A percentile compares a stretch with the other conserved stretches of the same genome.
Conservation (phyloP, 1,139 yeast genomes). For the Citeromyces siamensis region DNA sequence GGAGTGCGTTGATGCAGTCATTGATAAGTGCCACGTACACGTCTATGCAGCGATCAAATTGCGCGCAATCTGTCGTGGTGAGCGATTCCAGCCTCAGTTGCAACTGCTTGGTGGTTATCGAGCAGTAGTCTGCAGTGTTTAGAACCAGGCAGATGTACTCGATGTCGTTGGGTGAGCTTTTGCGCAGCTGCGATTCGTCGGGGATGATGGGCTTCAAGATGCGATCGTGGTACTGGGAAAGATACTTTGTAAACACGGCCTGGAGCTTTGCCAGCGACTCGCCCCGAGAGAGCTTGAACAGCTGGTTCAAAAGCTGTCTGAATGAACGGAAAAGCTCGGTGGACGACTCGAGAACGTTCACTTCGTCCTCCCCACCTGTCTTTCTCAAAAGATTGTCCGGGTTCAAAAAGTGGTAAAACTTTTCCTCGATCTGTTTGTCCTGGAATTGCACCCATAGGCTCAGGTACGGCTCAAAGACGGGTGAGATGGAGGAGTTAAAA, state of each 20-base stretch:
- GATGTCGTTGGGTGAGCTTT: constrained; percentile 36
- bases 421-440: constrained; percentile 46
- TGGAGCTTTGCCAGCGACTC: constrained; percentile 54
- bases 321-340: constrained; percentile 77
- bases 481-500: constrained; percentile 9
- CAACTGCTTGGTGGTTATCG: constrained; percentile 65
- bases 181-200: constrained; percentile 18
- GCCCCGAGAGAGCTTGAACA: constrained; percentile 65
- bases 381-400: constrained; percentile 29
- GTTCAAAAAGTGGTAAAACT: constrained; percentile 48
- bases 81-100: constrained; percentile 49
- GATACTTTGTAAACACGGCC: constrained; percentile 52
- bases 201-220: constrained; percentile 54
- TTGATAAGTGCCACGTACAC: constrained; percentile 47
- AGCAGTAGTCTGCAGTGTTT: constrained; percentile 85
- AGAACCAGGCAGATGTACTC: constrained; percentile 59
- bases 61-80: constrained; percentile 22
- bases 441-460: constrained; percentile 85
- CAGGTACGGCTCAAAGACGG: constrained; percentile 74
- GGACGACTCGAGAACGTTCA: constrained; percentile 38
- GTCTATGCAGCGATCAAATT: constrained; percentile 45
- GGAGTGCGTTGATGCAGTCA: constrained; percentile 41
- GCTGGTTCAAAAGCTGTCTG: constrained; percentile 60
- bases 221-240: constrained; percentile 49
- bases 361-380: constrained; percentile 21